These are phyloP conservation scores for Fusarium sp. DNA, from an alignment of 2,329 filamentous ascomycete genomes.

Conservation along the genomic window DNA sequence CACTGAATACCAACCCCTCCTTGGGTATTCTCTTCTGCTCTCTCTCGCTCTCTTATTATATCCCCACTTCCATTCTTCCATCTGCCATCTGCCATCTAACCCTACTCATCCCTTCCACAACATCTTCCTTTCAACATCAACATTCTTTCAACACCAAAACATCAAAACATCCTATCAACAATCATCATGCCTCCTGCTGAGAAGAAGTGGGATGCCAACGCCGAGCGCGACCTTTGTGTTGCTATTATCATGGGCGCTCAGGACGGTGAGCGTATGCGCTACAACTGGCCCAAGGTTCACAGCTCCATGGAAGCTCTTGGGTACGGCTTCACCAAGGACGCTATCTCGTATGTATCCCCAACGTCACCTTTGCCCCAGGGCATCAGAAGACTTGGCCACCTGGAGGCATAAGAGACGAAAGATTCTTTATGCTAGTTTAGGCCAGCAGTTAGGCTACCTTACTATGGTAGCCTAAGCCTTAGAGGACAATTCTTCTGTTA, in stretches of 20 bases:
- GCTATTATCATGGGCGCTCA: constrained; percentile 48
- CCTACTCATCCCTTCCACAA: not conserved
- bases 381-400: too few relatives aligned
- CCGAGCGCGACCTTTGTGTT: constrained; percentile 55
- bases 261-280: constrained; percentile 41
- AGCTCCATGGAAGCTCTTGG: constrained; percentile 49
- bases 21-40: not conserved
- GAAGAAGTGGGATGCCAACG: constrained; percentile 53
- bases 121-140: not conserved
- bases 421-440: too few relatives aligned
- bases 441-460: too few relatives aligned
- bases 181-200: constrained; percentile 44
- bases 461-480: too few relatives aligned
- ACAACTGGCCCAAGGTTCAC: constrained; percentile 51
- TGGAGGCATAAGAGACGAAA: too few relatives aligned
- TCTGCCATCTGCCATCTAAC: constrained; percentile 6
- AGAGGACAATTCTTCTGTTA: too few relatives aligned
- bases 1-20: too few relatives aligned
- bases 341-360: constrained; percentile 50
- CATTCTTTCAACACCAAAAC: not conserved
- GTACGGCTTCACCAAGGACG: constrained; percentile 53
- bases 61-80: not conserved
- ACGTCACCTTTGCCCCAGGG: too few relatives aligned
- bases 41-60: not conserved
- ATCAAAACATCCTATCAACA: not conserved